phyloP scores from a whole-genome alignment of 192 early-diverging fungal genomes.

The Bifiguratus adelaidae region DNA sequence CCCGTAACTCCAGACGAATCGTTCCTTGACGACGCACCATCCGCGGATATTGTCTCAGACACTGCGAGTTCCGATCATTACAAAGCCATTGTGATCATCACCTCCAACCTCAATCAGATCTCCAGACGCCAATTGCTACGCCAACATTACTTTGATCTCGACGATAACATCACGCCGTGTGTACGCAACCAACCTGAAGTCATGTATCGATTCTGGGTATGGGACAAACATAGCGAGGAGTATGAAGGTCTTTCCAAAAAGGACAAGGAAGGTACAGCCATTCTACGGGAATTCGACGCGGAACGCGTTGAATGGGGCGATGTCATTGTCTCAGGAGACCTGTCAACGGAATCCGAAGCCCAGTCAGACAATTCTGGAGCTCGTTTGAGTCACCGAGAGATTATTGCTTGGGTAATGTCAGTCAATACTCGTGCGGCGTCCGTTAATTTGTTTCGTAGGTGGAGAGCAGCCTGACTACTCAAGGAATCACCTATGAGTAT shows the following conservation, averaged over 20 bases:
- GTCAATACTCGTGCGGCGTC: no score
- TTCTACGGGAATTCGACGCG: slow-evolving; percentile 21
- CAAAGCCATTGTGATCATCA: slow-evolving; percentile 32
- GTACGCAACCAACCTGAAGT: slow-evolving; percentile 24
- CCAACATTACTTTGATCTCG: slow-evolving; percentile 37
- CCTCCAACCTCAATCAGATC: slow-evolving; percentile 23
- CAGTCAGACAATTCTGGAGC: no score
- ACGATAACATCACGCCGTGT: slow-evolving; percentile 37
- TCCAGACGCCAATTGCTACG: slow-evolving; percentile 34
- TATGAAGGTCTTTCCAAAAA: slow-evolving; percentile 15
- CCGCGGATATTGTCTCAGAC: no score
- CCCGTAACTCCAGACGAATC: no score
- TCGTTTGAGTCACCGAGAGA: slow-evolving; percentile 4
- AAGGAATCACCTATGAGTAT: slow-evolving; percentile 26
- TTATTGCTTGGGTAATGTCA: slow-evolving; percentile 17
- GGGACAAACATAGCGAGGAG: no score
- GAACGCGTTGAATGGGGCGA: slow-evolving; percentile 46
- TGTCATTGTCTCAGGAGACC: slow-evolving; percentile 12
- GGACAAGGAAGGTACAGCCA: slow-evolving; percentile 11
- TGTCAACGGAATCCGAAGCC: no score
- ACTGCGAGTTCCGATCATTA: slow-evolving; percentile 32
- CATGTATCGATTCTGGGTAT: slow-evolving; percentile 38
- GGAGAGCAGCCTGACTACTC: background rate
- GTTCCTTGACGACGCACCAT: no score
- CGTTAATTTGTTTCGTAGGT: no score